Evolutionary conservation across 305 asterid genomes (phyloP).

Genomic region (Solanum hybrid): DNA sequence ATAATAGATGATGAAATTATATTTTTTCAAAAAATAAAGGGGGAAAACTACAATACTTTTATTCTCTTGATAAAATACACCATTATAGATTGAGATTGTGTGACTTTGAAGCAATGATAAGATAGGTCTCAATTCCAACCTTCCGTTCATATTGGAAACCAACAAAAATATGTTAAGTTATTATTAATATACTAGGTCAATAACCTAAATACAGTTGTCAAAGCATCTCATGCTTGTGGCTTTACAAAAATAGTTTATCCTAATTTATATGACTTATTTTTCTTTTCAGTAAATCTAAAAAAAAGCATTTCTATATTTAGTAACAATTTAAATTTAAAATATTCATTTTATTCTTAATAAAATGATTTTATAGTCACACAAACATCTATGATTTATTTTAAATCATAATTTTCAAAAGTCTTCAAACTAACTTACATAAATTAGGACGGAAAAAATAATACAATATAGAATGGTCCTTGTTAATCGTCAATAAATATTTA

Average conservation of each 20-base stretch:
- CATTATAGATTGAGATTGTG: not conserved
- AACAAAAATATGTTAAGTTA: not conserved
- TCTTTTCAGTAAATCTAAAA: too few relatives aligned
- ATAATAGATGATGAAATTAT: too few relatives aligned
- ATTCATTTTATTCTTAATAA: too few relatives aligned
- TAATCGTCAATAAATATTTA: not conserved
- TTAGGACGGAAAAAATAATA: too few relatives aligned
- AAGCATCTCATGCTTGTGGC: not conserved
- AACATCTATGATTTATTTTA: too few relatives aligned
- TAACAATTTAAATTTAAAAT: too few relatives aligned
- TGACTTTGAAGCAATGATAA: not conserved
- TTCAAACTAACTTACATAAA: not conserved
- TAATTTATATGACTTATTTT: too few relatives aligned
- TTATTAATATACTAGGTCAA: not conserved
- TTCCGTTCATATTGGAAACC: not conserved
- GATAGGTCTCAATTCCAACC: not conserved
- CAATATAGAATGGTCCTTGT: too few relatives aligned
- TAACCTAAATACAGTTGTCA: not conserved
- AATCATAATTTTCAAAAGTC: too few relatives aligned
- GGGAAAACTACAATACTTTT: not conserved
- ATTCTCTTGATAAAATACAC: not conserved
- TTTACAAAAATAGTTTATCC: not conserved
- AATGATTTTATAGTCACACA: too few relatives aligned
- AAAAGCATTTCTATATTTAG: too few relatives aligned
- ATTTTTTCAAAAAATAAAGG: not conserved